These are phyloP conservation scores for Rubus parviflorus DNA, from an alignment of 306 rosid species.

Conservation along the genomic window DNA sequence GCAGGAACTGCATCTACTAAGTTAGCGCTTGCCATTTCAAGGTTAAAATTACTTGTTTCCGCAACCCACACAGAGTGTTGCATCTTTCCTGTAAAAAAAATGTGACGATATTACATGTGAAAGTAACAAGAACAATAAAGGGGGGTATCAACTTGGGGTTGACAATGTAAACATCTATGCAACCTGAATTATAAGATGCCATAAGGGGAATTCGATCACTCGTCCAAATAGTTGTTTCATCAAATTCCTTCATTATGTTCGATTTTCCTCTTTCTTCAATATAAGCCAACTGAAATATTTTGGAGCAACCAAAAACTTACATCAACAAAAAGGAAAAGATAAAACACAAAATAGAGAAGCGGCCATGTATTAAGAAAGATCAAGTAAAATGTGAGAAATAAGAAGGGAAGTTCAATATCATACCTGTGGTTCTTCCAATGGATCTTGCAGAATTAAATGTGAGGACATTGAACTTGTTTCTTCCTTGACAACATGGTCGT, in stretches of 20 bases:
- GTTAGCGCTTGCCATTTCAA: conserved; percentile 46
- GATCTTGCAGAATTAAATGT: conserved; percentile 85
- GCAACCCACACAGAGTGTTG: conserved; percentile 96
- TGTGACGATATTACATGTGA: conserved; percentile 17
- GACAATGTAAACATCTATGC: background rate
- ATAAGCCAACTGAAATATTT: conserved; percentile 53
- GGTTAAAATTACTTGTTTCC: conserved; percentile 59
- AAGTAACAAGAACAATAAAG: conserved; percentile 6
- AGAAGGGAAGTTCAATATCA: conserved; percentile 21
- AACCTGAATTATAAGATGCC: conserved; percentile 95
- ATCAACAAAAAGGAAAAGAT: conserved; percentile 1
- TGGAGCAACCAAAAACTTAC: background rate
- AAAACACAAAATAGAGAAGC: conserved; percentile 16
- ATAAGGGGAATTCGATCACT: conserved; percentile 86
- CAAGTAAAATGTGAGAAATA: conserved; percentile 22
- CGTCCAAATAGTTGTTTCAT: conserved; percentile 97
- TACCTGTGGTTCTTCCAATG: conserved; percentile 77
- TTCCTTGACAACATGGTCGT: conserved; percentile 52
- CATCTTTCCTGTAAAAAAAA: conserved; percentile 79
- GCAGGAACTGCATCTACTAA: conserved; percentile 56
- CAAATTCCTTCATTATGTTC: conserved; percentile 85
- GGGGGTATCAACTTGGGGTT: conserved; percentile 21
- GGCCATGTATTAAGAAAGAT: conserved; percentile 3
- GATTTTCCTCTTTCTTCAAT: conserved; percentile 87
- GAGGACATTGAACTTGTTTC: conserved; percentile 60